Evolutionary conservation across 257 asterid genomes (phyloP).

Genomic region (Nyctanthes arbortristis): DNA sequence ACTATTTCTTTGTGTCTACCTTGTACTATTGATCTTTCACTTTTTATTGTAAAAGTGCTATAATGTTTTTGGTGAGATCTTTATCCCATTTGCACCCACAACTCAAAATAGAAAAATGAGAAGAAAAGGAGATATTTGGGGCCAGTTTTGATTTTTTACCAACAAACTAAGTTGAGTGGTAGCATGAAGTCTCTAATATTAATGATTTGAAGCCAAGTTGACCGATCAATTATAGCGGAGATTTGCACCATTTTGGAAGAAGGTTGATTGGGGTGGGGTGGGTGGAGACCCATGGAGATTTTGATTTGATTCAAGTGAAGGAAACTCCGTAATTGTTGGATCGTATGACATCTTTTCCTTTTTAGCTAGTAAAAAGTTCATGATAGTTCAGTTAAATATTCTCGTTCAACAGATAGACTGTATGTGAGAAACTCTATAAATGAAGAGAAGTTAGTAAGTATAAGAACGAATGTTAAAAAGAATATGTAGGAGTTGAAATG

Average conservation of each 20-base stretch:
- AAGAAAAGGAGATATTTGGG: not conserved
- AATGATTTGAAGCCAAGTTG: constrained; percentile 15
- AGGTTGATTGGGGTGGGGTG: not conserved
- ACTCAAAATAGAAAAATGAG: not conserved
- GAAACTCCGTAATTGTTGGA: too few relatives aligned
- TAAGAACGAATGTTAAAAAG: too few relatives aligned
- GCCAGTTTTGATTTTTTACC: not conserved
- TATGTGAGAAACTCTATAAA: too few relatives aligned
- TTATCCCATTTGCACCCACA: not conserved
- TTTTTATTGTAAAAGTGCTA: not conserved
- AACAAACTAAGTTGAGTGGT: not conserved
- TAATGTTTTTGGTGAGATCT: not conserved
- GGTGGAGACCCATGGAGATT: not conserved
- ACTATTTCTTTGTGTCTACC: not conserved
- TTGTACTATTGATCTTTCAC: constrained; percentile 11
- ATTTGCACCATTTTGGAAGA: not conserved
- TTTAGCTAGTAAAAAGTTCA: too few relatives aligned
- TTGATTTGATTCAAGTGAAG: too few relatives aligned
- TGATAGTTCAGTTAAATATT: too few relatives aligned
- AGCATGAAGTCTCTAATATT: not conserved
- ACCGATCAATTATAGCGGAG: not conserved
- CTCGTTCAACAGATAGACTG: too few relatives aligned
- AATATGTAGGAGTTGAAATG: not conserved
- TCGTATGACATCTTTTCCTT: too few relatives aligned
- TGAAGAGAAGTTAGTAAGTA: too few relatives aligned